phyloP scores from a whole-genome alignment of 1,139 yeast species.

The Lodderomyces oxycetoniae region DNA sequence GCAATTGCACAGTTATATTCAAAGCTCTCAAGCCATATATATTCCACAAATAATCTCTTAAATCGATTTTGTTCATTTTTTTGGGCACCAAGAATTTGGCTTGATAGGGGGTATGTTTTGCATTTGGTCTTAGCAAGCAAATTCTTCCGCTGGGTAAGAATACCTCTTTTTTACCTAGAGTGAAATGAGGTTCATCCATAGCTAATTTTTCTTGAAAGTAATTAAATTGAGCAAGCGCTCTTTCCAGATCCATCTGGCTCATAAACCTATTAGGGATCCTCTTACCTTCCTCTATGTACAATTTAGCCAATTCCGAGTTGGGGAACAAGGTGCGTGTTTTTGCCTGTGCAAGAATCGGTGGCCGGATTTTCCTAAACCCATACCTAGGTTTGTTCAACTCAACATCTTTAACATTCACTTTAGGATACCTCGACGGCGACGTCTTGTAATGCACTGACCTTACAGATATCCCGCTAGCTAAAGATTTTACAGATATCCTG shows the following conservation, averaged over 20 bases:
- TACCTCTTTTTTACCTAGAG: slow-evolving; percentile 64
- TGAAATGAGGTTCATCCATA: slow-evolving; percentile 71
- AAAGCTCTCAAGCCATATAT: slow-evolving; percentile 84
- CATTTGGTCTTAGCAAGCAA: slow-evolving; percentile 77
- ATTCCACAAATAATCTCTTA: slow-evolving; percentile 86
- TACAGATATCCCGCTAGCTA: slow-evolving; percentile 9
- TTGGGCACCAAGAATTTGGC: slow-evolving; percentile 92
- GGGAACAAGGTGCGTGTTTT: slow-evolving; percentile 42
- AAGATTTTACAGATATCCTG: too few species aligned
- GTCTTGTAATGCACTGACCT: slow-evolving; percentile 34
- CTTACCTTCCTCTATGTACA: slow-evolving; percentile 36
- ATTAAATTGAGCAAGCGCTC: slow-evolving; percentile 36
- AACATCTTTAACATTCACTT: slow-evolving; percentile 38
- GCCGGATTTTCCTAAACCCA: slow-evolving; percentile 39
- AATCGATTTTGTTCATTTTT: slow-evolving; percentile 82
- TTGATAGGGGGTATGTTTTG: slow-evolving; percentile 92
- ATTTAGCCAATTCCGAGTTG: slow-evolving; percentile 31
- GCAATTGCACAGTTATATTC: slow-evolving; percentile 78
- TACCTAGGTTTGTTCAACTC: slow-evolving; percentile 34
- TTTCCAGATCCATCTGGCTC: slow-evolving; percentile 22
- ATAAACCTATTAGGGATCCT: slow-evolving; percentile 40
- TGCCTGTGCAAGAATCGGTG: slow-evolving; percentile 38
- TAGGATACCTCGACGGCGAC: slow-evolving; percentile 33
- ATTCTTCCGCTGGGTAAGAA: slow-evolving; percentile 84
- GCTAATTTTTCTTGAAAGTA: slow-evolving; percentile 54